Conservation (phyloP, 73 alveolate genomes). For the Blepharisma japonicum region DNA sequence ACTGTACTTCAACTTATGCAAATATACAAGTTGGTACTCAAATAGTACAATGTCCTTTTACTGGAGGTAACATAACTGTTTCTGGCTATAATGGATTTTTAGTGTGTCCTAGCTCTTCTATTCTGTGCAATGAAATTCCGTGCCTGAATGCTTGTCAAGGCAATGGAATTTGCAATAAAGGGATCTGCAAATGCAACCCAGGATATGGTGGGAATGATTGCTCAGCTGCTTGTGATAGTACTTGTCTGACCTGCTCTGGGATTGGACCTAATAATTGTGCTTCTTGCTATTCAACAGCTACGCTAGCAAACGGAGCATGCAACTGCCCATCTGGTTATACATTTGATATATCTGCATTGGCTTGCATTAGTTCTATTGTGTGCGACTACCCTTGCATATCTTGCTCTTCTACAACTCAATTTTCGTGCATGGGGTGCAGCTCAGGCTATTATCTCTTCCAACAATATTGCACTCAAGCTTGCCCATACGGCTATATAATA, state of each 20-base stretch:
- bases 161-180: not conserved
- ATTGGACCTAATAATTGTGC: not conserved
- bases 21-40: not conserved
- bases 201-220: not conserved
- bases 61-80: conserved; percentile 6
- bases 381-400: too few relatives aligned
- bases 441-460: too few relatives aligned
- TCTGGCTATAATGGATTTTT: conserved; percentile 12
- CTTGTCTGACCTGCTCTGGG: not conserved
- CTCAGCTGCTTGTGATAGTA: not conserved
- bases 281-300: not conserved
- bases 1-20: not conserved
- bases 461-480: too few relatives aligned
- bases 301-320: too few relatives aligned
- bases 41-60: not conserved
- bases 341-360: too few relatives aligned
- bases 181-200: not conserved
- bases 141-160: conserved; percentile 2
- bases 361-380: too few relatives aligned
- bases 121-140: not conserved
- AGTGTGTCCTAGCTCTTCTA: not conserved
- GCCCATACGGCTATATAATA: too few relatives aligned
- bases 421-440: too few relatives aligned
- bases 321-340: too few relatives aligned
- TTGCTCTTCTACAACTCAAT: too few relatives aligned